Conservation (phyloP, 441 rosid genomes). For the Erodium moschatum region DNA sequence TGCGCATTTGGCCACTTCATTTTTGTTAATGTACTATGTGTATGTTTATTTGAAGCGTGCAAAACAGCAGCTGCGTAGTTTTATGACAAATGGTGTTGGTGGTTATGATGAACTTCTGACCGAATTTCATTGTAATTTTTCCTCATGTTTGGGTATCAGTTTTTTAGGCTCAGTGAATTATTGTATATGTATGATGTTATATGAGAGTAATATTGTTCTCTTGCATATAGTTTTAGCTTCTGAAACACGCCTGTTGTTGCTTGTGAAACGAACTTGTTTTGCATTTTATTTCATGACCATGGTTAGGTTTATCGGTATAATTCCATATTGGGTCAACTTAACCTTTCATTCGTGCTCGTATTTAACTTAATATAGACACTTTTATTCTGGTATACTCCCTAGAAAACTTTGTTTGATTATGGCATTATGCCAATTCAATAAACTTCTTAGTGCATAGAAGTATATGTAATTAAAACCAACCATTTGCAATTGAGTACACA, state of each 20-base stretch:
- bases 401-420: too few relatives aligned
- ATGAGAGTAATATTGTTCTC: background rate
- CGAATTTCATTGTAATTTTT: background rate
- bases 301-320: too few relatives aligned
- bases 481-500: background rate
- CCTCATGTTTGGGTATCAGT: background rate
- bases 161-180: background rate
- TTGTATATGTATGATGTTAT: background rate
- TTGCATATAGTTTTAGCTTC: background rate
- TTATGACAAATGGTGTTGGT: background rate
- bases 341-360: too few relatives aligned
- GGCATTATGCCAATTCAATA: too few relatives aligned
- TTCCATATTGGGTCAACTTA: too few relatives aligned
- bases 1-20: constrained; percentile 3
- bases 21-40: background rate
- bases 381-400: too few relatives aligned
- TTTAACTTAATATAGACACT: too few relatives aligned
- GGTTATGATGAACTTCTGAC: background rate
- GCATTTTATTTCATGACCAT: background rate
- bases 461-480: too few relatives aligned
- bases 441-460: too few relatives aligned
- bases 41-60: background rate
- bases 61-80: background rate
- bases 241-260: background rate
- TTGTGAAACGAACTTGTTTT: background rate